phyloP scores from a whole-genome alignment of 805 yeast genomes.

The Ogataea methylovora region DNA sequence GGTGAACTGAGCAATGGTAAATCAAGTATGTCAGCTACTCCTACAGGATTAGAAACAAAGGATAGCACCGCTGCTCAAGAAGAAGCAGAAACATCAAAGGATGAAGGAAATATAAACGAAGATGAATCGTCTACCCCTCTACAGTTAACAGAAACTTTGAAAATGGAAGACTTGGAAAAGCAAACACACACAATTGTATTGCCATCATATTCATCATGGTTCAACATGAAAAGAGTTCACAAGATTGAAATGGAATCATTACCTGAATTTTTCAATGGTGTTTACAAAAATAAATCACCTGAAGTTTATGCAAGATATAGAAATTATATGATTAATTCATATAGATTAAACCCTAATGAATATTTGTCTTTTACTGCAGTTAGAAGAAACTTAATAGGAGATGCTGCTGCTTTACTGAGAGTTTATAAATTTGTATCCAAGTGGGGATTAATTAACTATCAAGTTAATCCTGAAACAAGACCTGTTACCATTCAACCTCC shows the following conservation, averaged over 20 bases:
- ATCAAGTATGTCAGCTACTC: background rate
- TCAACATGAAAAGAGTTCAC: slow-evolving; percentile 62
- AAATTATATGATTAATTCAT: slow-evolving; percentile 83
- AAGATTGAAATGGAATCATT: slow-evolving; percentile 74
- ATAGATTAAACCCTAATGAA: slow-evolving; percentile 83
- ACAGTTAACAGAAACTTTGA: slow-evolving; percentile 4
- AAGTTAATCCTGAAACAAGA: slow-evolving; percentile 71
- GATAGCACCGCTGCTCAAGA: background rate
- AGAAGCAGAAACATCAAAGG: background rate
- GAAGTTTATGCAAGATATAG: slow-evolving; percentile 74
- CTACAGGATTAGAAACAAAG: background rate
- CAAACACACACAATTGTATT: slow-evolving; percentile 82
- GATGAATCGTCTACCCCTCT: background rate
- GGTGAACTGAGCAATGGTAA: background rate
- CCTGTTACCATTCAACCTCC: slow-evolving; percentile 69
- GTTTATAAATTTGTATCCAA: slow-evolving; percentile 76
- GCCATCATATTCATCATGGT: slow-evolving; percentile 89
- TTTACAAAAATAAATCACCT: slow-evolving; percentile 69
- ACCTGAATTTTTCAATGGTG: slow-evolving; percentile 73
- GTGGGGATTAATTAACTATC: slow-evolving; percentile 94
- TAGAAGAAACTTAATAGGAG: slow-evolving; percentile 85
- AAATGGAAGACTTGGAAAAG: slow-evolving; percentile 11
- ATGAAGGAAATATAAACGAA: background rate
- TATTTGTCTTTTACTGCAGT: slow-evolving; percentile 85
- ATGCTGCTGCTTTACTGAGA: slow-evolving; percentile 81